Base-by-base conservation (phyloP, 495 filamentous ascomycete genomes). In the Cenococcum geophilum region DNA sequence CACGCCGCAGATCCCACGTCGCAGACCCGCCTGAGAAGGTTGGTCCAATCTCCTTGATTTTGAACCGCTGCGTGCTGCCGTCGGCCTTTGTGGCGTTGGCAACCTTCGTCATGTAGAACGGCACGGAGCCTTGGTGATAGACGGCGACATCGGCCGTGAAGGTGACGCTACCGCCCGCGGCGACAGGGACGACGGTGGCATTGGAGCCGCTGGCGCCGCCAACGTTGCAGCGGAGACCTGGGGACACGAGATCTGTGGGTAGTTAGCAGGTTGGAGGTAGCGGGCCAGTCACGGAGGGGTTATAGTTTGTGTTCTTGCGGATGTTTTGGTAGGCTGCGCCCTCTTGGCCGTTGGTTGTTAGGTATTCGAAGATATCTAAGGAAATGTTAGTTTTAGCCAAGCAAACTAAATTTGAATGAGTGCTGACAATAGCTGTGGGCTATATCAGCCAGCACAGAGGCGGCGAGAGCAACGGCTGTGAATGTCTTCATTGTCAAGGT, bases 121-220 rank as follows among this genome's bases (percentile, higher is more conserved):
- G 72, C 40, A 83, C 72, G 5, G 82, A 82, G 0, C 82, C 82
- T 57, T 83, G 81, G 69, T 85, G 82, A 67, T 85, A 85, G n/a
- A 85, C 81, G 23, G 82, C 76, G 4, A 70, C 50, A 47, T 73
- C 79, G 0, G 74, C 71, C 32, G 70, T 75, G 63, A 81, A 83
- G 10, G 76, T 77, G 58, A 83, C 75, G 3, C 67, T 69, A n/a
- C 78, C 76, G 0, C 82, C 82, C 4, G 82, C 79, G 58, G 77
- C 76, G 18, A 83, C 67, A n/a, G 74, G 71, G 14, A 76, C 64
- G 0, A 75, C 78, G 21, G 68, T 70, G 1, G 81, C 82, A 64
- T 60, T 73, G 35, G 72, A 65, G 16, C 78, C 79, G 27, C 71
- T 73, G 9, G 59, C 67, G 37, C 78, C 80, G 60, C 80, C 81